A percentile compares a stretch with the other conserved stretches of the same genome.
phyloP scores from a whole-genome alignment of 1,284 basidiomycete species.

The Caloboletus inedulis region DNA sequence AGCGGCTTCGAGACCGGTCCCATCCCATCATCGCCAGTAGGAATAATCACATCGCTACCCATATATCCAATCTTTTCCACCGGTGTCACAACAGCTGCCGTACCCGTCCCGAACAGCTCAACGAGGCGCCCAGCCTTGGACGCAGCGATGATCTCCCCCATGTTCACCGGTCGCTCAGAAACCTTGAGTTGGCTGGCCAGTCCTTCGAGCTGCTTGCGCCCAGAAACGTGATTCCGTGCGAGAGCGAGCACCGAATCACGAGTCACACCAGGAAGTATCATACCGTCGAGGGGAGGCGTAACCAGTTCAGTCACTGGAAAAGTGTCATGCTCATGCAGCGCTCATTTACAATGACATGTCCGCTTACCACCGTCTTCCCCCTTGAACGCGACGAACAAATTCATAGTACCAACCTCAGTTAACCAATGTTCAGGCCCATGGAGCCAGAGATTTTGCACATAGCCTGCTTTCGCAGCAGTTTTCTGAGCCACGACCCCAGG shows the following conservation, averaged over 20 bases:
- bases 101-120: constrained; percentile 94
- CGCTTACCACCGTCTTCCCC: constrained; percentile 66
- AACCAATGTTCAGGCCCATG: constrained; percentile 84
- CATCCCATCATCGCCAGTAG: constrained; percentile 85
- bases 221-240: constrained; percentile 71
- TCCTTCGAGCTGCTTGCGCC: constrained; percentile 53
- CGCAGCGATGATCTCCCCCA: constrained; percentile 84
- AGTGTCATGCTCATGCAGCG: background rate
- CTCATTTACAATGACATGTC: background rate
- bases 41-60: constrained; percentile 81
- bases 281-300: constrained; percentile 90
- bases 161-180: constrained; percentile 82
- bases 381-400: constrained; percentile 87
- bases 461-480: constrained; percentile 79
- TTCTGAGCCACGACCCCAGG: constrained; percentile 88
- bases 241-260: constrained; percentile 88
- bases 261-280: constrained; percentile 96
- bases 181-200: constrained; percentile 71
- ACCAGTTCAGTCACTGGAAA: constrained; percentile 71
- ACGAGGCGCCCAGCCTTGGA: constrained; percentile 68
- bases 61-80: constrained; percentile 86
- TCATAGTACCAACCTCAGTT: constrained; percentile 97
- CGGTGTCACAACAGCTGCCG: constrained; percentile 83
- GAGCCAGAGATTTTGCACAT: constrained; percentile 95
- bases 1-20: constrained; percentile 82